These are phyloP conservation scores for Exophiala alcalophila DNA, from an alignment of 2,329 filamentous ascomycete species.

Conservation along the genomic window DNA sequence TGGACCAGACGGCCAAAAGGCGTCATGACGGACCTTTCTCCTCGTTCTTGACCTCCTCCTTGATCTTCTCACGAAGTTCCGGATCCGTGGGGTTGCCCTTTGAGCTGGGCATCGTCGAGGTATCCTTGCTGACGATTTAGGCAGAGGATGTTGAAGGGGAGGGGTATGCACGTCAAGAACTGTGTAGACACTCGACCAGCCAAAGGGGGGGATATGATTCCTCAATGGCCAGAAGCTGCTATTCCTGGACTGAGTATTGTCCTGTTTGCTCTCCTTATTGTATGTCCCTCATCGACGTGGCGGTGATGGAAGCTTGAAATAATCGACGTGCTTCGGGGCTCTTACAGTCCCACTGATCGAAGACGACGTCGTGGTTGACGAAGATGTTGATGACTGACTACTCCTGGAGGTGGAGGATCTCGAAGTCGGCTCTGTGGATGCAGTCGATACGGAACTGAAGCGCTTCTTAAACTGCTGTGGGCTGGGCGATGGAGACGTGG, in stretches of 20 bases:
- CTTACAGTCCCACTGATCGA: too few relatives aligned
- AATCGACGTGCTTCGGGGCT: too few relatives aligned
- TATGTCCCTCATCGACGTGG: not conserved
- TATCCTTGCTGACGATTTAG: not conserved
- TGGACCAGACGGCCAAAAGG: too few relatives aligned
- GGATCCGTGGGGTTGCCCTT: slow-evolving; percentile 28
- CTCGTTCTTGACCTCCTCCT: slow-evolving; percentile 28
- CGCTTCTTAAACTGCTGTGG: slow-evolving; percentile 3
- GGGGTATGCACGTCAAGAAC: not conserved
- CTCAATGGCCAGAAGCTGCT: not conserved
- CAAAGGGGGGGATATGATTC: not conserved
- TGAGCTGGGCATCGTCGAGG: slow-evolving; percentile 24
- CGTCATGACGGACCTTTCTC: slow-evolving; percentile 21
- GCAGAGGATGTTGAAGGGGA: not conserved
- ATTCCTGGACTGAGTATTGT: not conserved
- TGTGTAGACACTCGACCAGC: not conserved
- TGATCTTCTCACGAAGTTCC: slow-evolving; percentile 29
- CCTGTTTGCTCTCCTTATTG: not conserved
- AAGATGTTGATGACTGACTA: slow-evolving; percentile 8
- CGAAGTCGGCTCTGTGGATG: slow-evolving; percentile 3
- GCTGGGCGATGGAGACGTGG: not conserved
- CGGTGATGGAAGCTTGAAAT: slow-evolving; percentile 6
- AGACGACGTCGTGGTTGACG: not conserved
- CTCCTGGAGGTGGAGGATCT: slow-evolving; percentile 8
- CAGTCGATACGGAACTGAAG: slow-evolving; percentile 6